Base-by-base conservation (phyloP, 1,284 basidiomycete genomes). In the Pisolithus thermaeus region DNA sequence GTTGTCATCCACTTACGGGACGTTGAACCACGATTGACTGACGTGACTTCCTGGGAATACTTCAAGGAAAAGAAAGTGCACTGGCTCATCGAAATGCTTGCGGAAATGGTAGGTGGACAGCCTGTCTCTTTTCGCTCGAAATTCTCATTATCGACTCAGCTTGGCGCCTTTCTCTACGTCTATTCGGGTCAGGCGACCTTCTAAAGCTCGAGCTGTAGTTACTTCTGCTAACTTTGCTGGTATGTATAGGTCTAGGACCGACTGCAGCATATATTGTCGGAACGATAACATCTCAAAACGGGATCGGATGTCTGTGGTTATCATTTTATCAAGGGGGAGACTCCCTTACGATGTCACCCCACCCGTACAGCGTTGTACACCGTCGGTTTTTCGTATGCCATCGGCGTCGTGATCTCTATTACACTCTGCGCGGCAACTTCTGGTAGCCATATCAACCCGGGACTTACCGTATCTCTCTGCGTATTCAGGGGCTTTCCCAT, bases 381-480 rank as follows among this genome's bases (percentile, higher is more conserved):
- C 45, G 70, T 87, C 28, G 85, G 85, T 18, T 58, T 83, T 44
- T 81, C 76, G 7, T 88, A 87, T 61, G 71, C 77, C 11, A 70
- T 80, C 28, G 85, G 85, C 38, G 79, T 87, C 55, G 63, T 81
- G 12, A 73, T 87, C 43, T 83, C 85, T 1, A 60, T 88, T 35
- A 65, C 66, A 4, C 67, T 82, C 16, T 80, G 76, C 55, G 67
- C 66, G 32, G 60, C 76, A 7, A 78, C 81, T 2, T 87, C 83
- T 11, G 79, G 79, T 9, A 81, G 83, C 4, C 83, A 87, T 60
- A 78, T 87, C 64, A 83, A 77, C 59, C 81, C 83, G 18, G 71
- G 75, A 46, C 70, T 87, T 36, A 83, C 85, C 11, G 71, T 87
- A 47, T 66, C 75, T 8, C 70, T 77, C 49, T 66, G 75, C 16